Conservation (phyloP, 2,329 filamentous ascomycete genomes). For the Escovopsis sp. region DNA sequence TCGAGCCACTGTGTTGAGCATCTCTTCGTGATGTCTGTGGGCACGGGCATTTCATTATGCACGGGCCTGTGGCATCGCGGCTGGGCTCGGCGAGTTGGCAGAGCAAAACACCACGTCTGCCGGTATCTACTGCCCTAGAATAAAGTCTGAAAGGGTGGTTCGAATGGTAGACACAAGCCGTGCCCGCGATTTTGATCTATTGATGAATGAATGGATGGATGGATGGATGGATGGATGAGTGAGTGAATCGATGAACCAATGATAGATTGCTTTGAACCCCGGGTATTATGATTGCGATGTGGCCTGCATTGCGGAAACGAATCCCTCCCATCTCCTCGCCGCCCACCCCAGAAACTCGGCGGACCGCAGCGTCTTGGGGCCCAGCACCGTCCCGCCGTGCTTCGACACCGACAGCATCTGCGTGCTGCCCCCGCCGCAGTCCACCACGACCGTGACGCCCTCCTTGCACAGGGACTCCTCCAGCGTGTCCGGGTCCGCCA, state of each 20-base stretch:
- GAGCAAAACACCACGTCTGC: slow-evolving; percentile 45
- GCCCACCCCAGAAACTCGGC: slow-evolving; percentile 32
- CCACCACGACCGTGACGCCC: slow-evolving; percentile 69
- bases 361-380: slow-evolving; percentile 50
- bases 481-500: slow-evolving; percentile 78
- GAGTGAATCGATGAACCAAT: background rate
- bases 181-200: background rate
- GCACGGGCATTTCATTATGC: slow-evolving; percentile 4
- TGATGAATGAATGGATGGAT: background rate
- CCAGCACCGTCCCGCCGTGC: slow-evolving; percentile 60
- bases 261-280: too few relatives aligned
- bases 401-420: slow-evolving; percentile 66
- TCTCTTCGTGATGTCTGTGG: slow-evolving; percentile 16
- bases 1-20: slow-evolving; percentile 12
- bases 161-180: slow-evolving; percentile 62
- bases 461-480: slow-evolving; percentile 81
- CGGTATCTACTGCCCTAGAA: slow-evolving; percentile 85
- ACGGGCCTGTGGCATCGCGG: slow-evolving; percentile 38
- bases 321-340: slow-evolving; percentile 21
- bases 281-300: background rate
- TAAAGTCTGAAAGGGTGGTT: slow-evolving; percentile 65
- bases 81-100: slow-evolving; percentile 43
- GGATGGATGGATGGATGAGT: too few relatives aligned
- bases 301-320: slow-evolving; percentile 17
- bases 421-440: slow-evolving; percentile 32